These are phyloP conservation scores for Vitis rupestris DNA, from an alignment of 164 flowering plant species.

Conservation along the genomic window DNA sequence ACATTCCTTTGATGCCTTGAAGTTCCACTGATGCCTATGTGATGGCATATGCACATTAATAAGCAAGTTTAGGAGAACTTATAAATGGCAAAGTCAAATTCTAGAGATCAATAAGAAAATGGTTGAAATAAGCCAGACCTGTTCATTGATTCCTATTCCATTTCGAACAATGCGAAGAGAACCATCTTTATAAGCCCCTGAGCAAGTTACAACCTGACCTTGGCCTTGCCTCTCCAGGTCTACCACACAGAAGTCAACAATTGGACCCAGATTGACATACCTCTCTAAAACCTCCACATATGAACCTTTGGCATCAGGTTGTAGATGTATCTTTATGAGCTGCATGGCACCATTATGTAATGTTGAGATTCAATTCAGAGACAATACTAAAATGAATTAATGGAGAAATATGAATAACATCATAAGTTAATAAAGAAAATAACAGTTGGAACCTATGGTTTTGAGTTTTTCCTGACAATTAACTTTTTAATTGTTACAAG, in stretches of 20 bases:
- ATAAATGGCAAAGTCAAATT: background rate
- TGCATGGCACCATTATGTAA: slow-evolving; percentile 31
- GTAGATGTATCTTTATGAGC: slow-evolving; percentile 90
- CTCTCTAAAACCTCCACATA: slow-evolving; percentile 94
- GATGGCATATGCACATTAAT: background rate
- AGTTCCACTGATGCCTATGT: slow-evolving; percentile 96
- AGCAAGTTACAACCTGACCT: slow-evolving; percentile 98
- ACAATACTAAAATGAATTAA: background rate
- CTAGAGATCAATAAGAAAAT: background rate
- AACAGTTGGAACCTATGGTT: no score
- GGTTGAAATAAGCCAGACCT: slow-evolving; percentile 42
- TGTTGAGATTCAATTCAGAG: background rate
- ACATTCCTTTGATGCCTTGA: slow-evolving; percentile 99
- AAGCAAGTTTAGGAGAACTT: background rate
- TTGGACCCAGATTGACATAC: slow-evolving; percentile 95
- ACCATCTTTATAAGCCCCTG: slow-evolving; percentile 99
- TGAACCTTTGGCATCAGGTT: slow-evolving; percentile 94
- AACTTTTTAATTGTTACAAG: no score
- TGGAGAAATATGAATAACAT: background rate
- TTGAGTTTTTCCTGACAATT: no score
- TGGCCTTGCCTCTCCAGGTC: slow-evolving; percentile 99
- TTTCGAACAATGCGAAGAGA: slow-evolving; percentile 96
- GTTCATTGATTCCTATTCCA: slow-evolving; percentile 99
- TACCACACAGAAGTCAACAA: slow-evolving; percentile 95
- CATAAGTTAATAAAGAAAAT: background rate